Evolutionary conservation across 2,329 filamentous ascomycete genomes (phyloP).

Genomic region (Amauroascus niger): DNA sequence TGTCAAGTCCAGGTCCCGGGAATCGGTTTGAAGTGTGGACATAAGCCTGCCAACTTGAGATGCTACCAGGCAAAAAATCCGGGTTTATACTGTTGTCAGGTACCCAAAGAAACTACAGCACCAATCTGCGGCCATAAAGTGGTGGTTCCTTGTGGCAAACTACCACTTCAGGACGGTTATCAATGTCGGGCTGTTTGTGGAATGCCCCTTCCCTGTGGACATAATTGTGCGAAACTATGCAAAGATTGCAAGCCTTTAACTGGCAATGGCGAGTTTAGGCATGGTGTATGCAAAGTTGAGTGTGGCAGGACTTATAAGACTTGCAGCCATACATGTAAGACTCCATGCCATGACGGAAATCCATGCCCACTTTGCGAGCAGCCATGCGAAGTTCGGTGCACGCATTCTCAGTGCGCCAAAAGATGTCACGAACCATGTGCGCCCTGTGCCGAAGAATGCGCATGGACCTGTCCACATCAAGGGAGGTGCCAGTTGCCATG

Average conservation of each 20-base stretch:
- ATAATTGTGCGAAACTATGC: conserved; percentile 3
- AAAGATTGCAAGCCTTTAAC: background rate
- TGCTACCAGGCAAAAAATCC: background rate
- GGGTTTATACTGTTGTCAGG: background rate
- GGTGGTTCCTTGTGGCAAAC: background rate
- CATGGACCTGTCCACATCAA: conserved; percentile 47
- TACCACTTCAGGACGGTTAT: background rate
- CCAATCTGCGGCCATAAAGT: conserved; percentile 5
- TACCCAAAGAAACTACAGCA: background rate
- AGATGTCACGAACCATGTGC: conserved; percentile 51
- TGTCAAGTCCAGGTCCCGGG: conserved; percentile 21
- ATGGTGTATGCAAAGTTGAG: background rate
- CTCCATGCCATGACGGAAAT: conserved; percentile 6
- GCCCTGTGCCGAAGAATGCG: conserved; percentile 51
- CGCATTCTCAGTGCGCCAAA: conserved; percentile 48
- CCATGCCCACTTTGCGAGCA: conserved; percentile 9
- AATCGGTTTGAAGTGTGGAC: conserved; percentile 2
- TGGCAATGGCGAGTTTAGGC: background rate
- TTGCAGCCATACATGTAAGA: conserved; percentile 9
- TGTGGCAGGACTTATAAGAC: conserved; percentile 6
- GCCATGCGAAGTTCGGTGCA: conserved; percentile 49
- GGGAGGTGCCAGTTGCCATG: conserved; percentile 47
- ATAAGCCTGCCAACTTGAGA: background rate
- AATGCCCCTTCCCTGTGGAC: conserved; percentile 3
- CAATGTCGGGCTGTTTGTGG: background rate